Conservation (phyloP, 441 rosid species). For the Populus hybrid region DNA sequence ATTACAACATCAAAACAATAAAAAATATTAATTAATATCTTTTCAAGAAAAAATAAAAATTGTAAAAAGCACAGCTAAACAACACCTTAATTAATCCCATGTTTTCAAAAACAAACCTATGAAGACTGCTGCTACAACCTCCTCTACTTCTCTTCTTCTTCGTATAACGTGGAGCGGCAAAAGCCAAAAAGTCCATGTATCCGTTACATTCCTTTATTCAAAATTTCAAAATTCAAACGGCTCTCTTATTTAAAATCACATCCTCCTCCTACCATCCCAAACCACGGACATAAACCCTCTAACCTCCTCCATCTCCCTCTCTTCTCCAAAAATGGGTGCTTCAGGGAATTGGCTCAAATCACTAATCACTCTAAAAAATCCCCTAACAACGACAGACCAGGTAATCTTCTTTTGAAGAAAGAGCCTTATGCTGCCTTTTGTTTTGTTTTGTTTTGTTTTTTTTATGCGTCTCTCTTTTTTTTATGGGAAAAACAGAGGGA, state of each 20-base stretch:
- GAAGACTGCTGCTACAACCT: not conserved
- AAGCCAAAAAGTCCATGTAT: conserved; percentile 20
- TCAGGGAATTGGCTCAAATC: conserved; percentile 84
- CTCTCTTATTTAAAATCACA: conserved; percentile 2
- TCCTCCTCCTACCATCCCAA: not conserved
- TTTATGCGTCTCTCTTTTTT: conserved; percentile 3
- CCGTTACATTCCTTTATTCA: conserved; percentile 32
- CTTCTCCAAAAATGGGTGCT: conserved; percentile 56
- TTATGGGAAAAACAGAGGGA: conserved; percentile 43
- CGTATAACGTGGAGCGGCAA: conserved; percentile 4
- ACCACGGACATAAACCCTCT: not conserved
- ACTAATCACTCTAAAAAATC: conserved; percentile 49
- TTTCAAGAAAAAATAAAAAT: too few relatives aligned
- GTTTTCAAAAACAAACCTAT: too few relatives aligned
- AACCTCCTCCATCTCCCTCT: not conserved
- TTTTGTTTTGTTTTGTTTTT: not conserved
- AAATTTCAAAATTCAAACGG: conserved; percentile 37
- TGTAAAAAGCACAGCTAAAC: too few relatives aligned
- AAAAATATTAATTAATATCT: too few relatives aligned
- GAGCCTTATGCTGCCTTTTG: not conserved
- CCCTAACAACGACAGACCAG: conserved; percentile 30
- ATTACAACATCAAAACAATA: too few relatives aligned
- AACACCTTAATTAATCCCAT: too few relatives aligned
- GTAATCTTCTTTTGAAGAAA: conserved; percentile 25
- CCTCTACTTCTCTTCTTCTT: not conserved